phyloP scores from a whole-genome alignment of 106 monocot species.

The Xerophyta viscosa region DNA sequence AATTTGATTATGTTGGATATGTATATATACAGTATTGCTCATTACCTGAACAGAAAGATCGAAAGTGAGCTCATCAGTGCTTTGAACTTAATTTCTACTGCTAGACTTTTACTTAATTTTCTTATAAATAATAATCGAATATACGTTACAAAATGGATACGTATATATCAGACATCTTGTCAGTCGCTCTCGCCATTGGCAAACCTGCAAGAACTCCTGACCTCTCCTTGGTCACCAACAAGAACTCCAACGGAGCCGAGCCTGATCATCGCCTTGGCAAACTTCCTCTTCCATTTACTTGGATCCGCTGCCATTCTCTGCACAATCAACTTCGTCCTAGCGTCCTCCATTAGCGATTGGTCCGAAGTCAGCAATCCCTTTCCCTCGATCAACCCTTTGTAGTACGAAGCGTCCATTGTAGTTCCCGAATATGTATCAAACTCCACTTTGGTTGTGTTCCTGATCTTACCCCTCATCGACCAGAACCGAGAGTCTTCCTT shows the following conservation, averaged over 20 bases:
- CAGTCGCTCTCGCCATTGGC: slow-evolving; percentile 5
- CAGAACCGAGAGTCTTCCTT: background rate
- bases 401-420: slow-evolving; percentile 29
- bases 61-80: too few relatives aligned
- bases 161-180: too few relatives aligned
- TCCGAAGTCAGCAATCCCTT: slow-evolving; percentile 34
- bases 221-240: slow-evolving; percentile 22
- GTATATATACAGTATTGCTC: too few relatives aligned
- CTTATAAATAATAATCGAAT: too few relatives aligned
- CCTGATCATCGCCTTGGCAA: slow-evolving; percentile 31
- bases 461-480: background rate
- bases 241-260: slow-evolving; percentile 25
- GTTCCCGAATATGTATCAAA: background rate
- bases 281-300: slow-evolving; percentile 11
- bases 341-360: slow-evolving; percentile 15
- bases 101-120: too few relatives aligned
- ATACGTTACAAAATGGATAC: too few relatives aligned
- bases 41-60: too few relatives aligned
- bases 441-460: too few relatives aligned
- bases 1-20: too few relatives aligned
- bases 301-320: background rate
- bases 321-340: slow-evolving; percentile 13
- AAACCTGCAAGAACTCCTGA: slow-evolving; percentile 20
- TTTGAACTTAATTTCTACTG: too few relatives aligned
- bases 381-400: slow-evolving; percentile 10